Percentiles rank a stretch among this genome's conserved stretches.
Conservation (phyloP, 2,329 filamentous ascomycete species). For the Fusarium siculi region DNA sequence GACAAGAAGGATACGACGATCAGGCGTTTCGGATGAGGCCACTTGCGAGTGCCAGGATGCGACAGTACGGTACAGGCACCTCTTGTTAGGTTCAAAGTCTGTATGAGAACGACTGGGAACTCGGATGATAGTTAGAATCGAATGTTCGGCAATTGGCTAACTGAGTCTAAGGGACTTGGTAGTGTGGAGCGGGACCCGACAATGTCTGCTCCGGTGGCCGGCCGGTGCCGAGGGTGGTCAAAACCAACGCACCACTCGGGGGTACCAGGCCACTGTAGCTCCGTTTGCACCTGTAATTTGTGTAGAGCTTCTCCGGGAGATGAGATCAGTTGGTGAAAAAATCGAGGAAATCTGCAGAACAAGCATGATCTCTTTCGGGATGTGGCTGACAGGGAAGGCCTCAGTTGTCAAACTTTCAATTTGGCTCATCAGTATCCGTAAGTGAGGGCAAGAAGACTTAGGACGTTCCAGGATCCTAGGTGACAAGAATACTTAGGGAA, state of each 20-base stretch:
- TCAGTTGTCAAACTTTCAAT: neutral
- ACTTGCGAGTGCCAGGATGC: conserved; percentile 33
- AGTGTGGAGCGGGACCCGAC: conserved; percentile 13
- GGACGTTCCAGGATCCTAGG: neutral
- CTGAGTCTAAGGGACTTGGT: conserved; percentile 6
- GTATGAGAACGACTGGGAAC: conserved; percentile 38
- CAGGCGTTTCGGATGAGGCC: conserved; percentile 44
- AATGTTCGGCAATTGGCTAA: conserved; percentile 44
- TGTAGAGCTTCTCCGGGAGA: neutral
- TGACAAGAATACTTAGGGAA: neutral
- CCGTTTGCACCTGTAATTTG: conserved; percentile 10
- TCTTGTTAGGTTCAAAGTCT: conserved; percentile 35
- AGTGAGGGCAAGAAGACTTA: neutral
- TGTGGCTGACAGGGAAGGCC: neutral
- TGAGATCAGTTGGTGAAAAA: neutral
- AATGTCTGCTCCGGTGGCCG: conserved; percentile 16
- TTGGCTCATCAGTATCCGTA: neutral
- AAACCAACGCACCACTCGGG: conserved; percentile 34
- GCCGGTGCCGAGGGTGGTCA: conserved; percentile 29
- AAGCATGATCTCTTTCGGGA: conserved; percentile 6
- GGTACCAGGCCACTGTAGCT: conserved; percentile 23
- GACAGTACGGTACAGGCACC: neutral
- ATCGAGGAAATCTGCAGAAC: neutral
- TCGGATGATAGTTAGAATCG: conserved; percentile 45
- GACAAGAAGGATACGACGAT: conserved; percentile 29